Conservation (phyloP, 352 stramenopile genomes). For the Phytophthora lateralis region DNA sequence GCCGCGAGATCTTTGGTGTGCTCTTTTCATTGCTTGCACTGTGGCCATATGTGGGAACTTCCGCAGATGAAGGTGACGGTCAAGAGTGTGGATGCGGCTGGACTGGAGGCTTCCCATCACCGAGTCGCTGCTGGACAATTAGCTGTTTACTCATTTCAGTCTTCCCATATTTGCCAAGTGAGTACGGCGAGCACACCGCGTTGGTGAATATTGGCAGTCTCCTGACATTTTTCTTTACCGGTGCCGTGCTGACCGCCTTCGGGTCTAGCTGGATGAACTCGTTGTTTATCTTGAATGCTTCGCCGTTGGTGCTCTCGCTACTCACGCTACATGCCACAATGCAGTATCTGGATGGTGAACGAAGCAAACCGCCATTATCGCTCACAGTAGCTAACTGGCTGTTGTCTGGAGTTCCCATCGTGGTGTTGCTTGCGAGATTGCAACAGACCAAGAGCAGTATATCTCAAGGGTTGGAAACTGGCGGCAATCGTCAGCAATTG, state of each 20-base stretch:
- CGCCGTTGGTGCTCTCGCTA: slow-evolving; percentile 42
- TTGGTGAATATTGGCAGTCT: slow-evolving; percentile 64
- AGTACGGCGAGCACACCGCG: slow-evolving; percentile 72
- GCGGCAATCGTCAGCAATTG: background rate
- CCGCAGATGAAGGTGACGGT: slow-evolving; percentile 6
- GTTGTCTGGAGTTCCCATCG: slow-evolving; percentile 48
- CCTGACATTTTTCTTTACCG: slow-evolving; percentile 24
- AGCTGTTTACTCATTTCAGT: slow-evolving; percentile 66
- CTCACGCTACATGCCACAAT: slow-evolving; percentile 58
- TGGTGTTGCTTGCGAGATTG: slow-evolving; percentile 36
- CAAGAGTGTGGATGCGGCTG: background rate
- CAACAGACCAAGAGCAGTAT: background rate
- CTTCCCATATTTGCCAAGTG: slow-evolving; percentile 75
- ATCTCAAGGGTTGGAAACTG: slow-evolving; percentile 17
- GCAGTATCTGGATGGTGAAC: slow-evolving; percentile 52
- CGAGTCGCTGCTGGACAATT: slow-evolving; percentile 46
- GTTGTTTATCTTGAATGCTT: slow-evolving; percentile 18
- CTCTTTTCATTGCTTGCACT: slow-evolving; percentile 64
- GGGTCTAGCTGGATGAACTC: slow-evolving; percentile 3
- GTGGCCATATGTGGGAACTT: slow-evolving; percentile 43
- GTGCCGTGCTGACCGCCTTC: background rate
- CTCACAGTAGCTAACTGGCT: slow-evolving; percentile 68
- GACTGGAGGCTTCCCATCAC: slow-evolving; percentile 10
- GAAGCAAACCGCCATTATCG: slow-evolving; percentile 52
- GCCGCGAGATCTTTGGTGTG: slow-evolving; percentile 65